phyloP scores from a whole-genome alignment of 768 basidiomycete species.

The Flagelloscypha sp. region DNA sequence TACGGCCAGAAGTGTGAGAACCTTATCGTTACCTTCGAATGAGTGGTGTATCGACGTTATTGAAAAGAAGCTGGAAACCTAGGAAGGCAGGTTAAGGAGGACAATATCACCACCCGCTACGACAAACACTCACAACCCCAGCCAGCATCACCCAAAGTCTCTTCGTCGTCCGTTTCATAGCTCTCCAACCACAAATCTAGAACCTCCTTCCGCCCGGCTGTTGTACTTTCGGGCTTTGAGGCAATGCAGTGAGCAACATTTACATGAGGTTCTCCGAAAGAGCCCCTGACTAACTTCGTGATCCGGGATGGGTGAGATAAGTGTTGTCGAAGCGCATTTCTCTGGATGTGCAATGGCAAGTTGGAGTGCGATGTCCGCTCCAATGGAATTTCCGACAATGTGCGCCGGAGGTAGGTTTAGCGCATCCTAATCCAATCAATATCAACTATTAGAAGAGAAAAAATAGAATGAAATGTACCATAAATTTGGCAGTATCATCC shows the following conservation, averaged over 20 bases:
- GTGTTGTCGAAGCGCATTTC: conserved; percentile 7
- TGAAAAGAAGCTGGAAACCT: conserved; percentile 9
- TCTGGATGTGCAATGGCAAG: conserved; percentile 8
- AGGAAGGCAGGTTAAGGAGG: no score
- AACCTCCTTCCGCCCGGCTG: no score
- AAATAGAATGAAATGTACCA: conserved; percentile 8
- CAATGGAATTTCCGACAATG: conserved; percentile 15
- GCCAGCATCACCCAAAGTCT: no score
- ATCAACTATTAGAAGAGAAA: not conserved
- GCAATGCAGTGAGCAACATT: no score
- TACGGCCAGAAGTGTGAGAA: not conserved
- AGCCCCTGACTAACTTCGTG: conserved; percentile 12
- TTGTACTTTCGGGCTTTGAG: no score
- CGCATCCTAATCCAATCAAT: conserved; percentile 1
- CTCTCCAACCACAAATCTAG: no score
- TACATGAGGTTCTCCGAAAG: not conserved
- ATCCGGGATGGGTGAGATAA: conserved; percentile 12
- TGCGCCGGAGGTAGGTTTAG: conserved; percentile 11
- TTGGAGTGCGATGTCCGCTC: conserved; percentile 12
- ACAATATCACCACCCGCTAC: no score
- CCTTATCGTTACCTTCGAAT: not conserved
- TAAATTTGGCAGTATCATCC: conserved; percentile 9
- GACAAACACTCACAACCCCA: no score
- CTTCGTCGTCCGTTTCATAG: no score
- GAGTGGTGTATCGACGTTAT: conserved; percentile 11